These are phyloP conservation scores for Hypoxylon crocopeplum DNA, from an alignment of 495 filamentous ascomycete genomes.

Conservation along the genomic window DNA sequence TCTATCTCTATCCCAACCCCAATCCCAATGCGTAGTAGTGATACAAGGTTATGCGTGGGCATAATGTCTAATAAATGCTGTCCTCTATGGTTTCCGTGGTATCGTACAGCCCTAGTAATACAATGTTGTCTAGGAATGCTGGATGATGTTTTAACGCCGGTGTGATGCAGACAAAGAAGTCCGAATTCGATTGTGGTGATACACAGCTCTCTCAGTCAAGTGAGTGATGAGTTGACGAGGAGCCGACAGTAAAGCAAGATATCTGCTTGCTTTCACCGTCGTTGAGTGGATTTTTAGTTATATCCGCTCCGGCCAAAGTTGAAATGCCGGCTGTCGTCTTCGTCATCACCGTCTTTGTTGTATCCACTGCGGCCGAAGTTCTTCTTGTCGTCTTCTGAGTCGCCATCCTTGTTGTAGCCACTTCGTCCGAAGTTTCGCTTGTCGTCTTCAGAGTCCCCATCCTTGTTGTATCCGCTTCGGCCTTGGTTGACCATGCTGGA, in stretches of 20 bases:
- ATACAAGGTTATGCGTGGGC: constrained; percentile 24
- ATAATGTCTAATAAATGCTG: constrained; percentile 26
- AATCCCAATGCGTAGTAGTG: constrained; percentile 13
- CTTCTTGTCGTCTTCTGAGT: constrained; percentile 50
- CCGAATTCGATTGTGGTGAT: constrained; percentile 12
- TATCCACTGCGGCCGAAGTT: constrained; percentile 55
- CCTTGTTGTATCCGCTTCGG: constrained; percentile 58
- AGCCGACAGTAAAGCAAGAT: too few relatives aligned
- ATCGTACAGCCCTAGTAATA: constrained; percentile 32
- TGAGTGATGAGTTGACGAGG: too few relatives aligned
- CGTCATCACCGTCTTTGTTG: constrained; percentile 49
- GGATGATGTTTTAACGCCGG: constrained; percentile 20
- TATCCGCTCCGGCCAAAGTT: constrained; percentile 48
- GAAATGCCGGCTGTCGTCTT: constrained; percentile 41
- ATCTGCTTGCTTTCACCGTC: constrained; percentile 18
- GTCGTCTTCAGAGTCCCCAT: constrained; percentile 45
- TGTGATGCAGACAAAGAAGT: constrained; percentile 34
- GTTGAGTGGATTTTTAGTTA: constrained; percentile 48
- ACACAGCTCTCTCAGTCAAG: not conserved
- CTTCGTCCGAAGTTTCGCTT: constrained; percentile 50
- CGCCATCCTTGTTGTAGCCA: constrained; percentile 56
- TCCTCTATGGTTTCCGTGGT: constrained; percentile 24
- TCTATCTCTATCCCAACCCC: constrained; percentile 13
- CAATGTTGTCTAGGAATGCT: constrained; percentile 32
- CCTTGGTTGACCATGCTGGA: constrained; percentile 24